These are phyloP conservation scores for Cladosporium phlei DNA, from an alignment of 2,329 filamentous ascomycete species.

Conservation along the genomic window DNA sequence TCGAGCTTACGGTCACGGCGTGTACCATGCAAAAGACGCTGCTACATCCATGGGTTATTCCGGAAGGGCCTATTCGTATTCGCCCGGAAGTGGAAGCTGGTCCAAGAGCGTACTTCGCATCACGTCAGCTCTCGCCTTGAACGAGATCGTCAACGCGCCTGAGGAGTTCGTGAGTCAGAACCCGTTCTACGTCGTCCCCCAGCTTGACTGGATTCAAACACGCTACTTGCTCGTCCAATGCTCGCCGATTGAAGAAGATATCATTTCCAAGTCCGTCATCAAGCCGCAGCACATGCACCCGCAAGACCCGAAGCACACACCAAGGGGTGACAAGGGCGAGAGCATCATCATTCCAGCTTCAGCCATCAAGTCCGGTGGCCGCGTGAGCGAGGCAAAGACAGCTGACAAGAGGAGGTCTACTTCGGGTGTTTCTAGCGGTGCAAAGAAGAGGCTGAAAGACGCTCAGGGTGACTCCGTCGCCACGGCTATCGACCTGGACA, in stretches of 20 bases:
- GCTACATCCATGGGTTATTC: constrained; percentile 54
- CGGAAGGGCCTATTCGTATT: not conserved
- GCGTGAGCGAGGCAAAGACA: constrained; percentile 15
- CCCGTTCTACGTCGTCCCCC: constrained; percentile 67
- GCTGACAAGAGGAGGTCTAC: not conserved
- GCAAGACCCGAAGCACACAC: constrained; percentile 41
- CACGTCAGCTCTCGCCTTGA: constrained; percentile 62
- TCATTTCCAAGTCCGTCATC: constrained; percentile 19
- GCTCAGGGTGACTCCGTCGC: constrained; percentile 24
- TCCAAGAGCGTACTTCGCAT: constrained; percentile 61
- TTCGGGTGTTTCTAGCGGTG: not conserved
- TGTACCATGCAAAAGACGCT: constrained; percentile 68
- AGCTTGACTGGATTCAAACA: constrained; percentile 84
- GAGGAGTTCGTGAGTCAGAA: constrained; percentile 50
- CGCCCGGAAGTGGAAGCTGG: constrained; percentile 48
- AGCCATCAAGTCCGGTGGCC: constrained; percentile 43
- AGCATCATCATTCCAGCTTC: constrained; percentile 50
- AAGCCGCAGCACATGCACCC: constrained; percentile 24
- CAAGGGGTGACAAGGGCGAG: constrained; percentile 35
- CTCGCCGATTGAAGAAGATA: constrained; percentile 16
- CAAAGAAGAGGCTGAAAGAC: constrained; percentile 24
- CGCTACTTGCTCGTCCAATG: constrained; percentile 69
- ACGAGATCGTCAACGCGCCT: constrained; percentile 78
- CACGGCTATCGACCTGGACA: constrained; percentile 32
- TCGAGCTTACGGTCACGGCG: constrained; percentile 69